A percentile compares a stretch with the other conserved stretches of the same genome.
These are phyloP conservation scores for Takakia lepidozioides DNA, from an alignment of 225 moss, liverwort and hornwort species.

Conservation along the genomic window DNA sequence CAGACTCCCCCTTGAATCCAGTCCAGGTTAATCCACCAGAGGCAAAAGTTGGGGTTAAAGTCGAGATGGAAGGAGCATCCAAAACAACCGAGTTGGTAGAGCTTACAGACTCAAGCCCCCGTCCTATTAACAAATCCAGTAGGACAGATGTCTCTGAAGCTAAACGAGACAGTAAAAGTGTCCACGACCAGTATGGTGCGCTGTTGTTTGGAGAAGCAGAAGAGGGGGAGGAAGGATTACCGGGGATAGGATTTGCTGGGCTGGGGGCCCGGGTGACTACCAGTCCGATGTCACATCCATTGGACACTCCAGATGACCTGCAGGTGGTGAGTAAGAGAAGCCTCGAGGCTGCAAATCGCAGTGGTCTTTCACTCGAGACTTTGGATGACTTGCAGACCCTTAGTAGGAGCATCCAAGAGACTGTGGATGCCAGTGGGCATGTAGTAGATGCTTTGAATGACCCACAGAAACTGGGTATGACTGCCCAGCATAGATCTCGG, in stretches of 20 bases:
- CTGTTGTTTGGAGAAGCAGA: conserved; percentile 35
- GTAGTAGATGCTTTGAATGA: too few species aligned
- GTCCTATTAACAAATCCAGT: background rate
- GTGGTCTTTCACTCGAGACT: too few species aligned
- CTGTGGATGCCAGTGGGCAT: conserved; percentile 11
- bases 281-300: conserved; percentile 10
- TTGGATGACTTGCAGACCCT: conserved; percentile 21
- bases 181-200: conserved; percentile 23
- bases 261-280: conserved; percentile 16
- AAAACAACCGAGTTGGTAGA: conserved; percentile 14
- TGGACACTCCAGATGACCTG: conserved; percentile 3
- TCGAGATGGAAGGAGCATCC: conserved; percentile 19
- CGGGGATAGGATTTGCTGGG: conserved; percentile 44
- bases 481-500: conserved; percentile 30
- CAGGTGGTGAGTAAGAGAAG: conserved; percentile 8
- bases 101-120: conserved; percentile 9
- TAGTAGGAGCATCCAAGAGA: conserved; percentile 22
- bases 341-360: too few species aligned
- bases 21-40: conserved; percentile 1
- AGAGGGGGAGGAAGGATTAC: conserved; percentile 26
- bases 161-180: conserved; percentile 12
- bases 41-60: conserved; percentile 8
- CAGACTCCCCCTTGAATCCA: conserved; percentile 9
- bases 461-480: conserved; percentile 18
- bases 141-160: background rate